Evolutionary conservation across 1,139 yeast genomes (phyloP).

Genomic region (Protomyces inouyei): DNA sequence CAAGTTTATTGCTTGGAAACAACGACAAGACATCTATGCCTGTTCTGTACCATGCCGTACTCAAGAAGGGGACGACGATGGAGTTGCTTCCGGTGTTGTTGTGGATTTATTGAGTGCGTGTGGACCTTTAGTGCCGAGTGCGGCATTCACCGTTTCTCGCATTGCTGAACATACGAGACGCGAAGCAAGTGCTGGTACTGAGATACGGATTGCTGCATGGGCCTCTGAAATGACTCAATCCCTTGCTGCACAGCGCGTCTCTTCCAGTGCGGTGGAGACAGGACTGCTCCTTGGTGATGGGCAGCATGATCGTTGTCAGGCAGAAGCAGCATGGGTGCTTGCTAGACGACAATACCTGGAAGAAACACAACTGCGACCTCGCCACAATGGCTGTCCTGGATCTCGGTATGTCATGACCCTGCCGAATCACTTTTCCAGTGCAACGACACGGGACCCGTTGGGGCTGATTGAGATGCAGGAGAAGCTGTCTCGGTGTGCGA

Average conservation of each 20-base stretch:
- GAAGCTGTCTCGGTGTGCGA: not conserved
- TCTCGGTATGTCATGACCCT: not conserved
- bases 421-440: not conserved
- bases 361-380: not conserved
- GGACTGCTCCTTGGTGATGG: not conserved
- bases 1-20: slow-evolving; percentile 17
- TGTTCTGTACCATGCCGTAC: not conserved
- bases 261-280: not conserved
- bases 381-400: not conserved
- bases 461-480: not conserved
- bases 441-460: not conserved
- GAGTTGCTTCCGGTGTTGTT: not conserved
- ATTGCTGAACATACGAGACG: slow-evolving; percentile 20
- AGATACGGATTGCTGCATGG: slow-evolving; percentile 18
- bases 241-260: slow-evolving; percentile 5
- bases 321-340: not conserved
- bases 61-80: not conserved
- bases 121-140: slow-evolving; percentile 5
- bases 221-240: slow-evolving; percentile 18
- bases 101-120: not conserved
- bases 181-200: not conserved
- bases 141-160: slow-evolving; percentile 15
- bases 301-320: not conserved
- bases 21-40: not conserved
- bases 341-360: not conserved